Base-by-base conservation (phyloP, 1,139 yeast species). In the Blastobotrys serpentis region DNA sequence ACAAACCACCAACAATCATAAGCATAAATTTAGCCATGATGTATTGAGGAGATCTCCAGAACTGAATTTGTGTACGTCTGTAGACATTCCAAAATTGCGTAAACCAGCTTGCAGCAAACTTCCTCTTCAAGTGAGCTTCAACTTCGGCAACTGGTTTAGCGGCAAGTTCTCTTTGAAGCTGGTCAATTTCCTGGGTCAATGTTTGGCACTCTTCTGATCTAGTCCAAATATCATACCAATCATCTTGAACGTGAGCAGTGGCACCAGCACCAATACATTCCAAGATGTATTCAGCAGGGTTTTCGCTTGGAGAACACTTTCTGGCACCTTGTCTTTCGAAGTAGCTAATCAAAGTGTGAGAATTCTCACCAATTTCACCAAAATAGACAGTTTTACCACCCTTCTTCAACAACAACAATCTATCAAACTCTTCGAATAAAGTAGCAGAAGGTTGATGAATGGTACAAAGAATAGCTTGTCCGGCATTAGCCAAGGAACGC, bases 231-330 rank as follows among this genome's bases (percentile, higher is more conserved):
- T 71, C 68, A 58, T 63, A 63, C 77, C 77, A 75, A 58, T 75
- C 71, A 23, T 67, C 67, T 19, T 62, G 56, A 18, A 74, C 69
- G 39, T 67, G 56, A 18, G 83, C 82, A 47, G 83, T 78, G n/a
- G 84, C 84, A 65, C 84, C 84, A 23, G 84, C 85, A 53, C 84
- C 85, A 61, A 81, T 79, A 55, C 78, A 77, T 54, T 80, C 79
- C 59, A 81, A 68, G 58, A 81, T 80, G 61, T 79, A 81, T 64
- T 81, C 86, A 30, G 86, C 86, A 36, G 86, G 86, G 54, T 81
- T 81, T 56, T 78, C 84, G 33, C 67, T 62, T 6, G 63, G 63
- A 36, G 70, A 74, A 67, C 80, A 77, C 48, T 69, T 64, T 21
- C 69, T 62, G 43, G 78, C 79, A 44, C 77, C 75, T 55, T 81